Percentiles rank a stretch among this genome's conserved stretches.
Conservation (phyloP, 192 early-diverging fungal genomes). For the Fimicolochytrium jonesii region DNA sequence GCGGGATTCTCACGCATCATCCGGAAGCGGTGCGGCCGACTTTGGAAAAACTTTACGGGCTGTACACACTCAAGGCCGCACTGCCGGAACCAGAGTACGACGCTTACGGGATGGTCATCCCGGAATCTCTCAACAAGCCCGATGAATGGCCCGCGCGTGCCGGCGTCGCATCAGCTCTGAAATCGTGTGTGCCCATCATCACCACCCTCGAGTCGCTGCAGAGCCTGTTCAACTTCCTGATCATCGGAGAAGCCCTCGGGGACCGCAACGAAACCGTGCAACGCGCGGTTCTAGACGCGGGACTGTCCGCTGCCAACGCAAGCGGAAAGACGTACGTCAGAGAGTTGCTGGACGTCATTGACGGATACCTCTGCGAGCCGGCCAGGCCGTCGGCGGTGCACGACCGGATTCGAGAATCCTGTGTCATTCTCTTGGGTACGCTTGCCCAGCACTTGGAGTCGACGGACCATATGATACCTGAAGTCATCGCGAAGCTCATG, state of each 20-base stretch:
- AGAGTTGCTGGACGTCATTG: slow-evolving; percentile 71
- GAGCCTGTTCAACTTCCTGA: slow-evolving; percentile 70
- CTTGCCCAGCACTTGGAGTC: slow-evolving; percentile 81
- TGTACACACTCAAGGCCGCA: slow-evolving; percentile 54
- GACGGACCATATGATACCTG: slow-evolving; percentile 67
- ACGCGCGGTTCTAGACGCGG: slow-evolving; percentile 79
- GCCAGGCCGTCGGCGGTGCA: slow-evolving; percentile 67
- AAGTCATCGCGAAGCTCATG: slow-evolving; percentile 81
- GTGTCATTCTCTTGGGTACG: slow-evolving; percentile 88
- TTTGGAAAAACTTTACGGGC: slow-evolving; percentile 52
- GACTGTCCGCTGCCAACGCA: slow-evolving; percentile 67
- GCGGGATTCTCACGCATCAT: slow-evolving; percentile 53
- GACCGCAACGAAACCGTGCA: slow-evolving; percentile 78
- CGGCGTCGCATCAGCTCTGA: slow-evolving; percentile 76
- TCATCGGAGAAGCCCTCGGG: slow-evolving; percentile 78
- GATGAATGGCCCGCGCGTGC: slow-evolving; percentile 79
- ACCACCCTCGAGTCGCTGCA: slow-evolving; percentile 45
- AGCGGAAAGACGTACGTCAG: slow-evolving; percentile 66
- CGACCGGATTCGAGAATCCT: slow-evolving; percentile 86
- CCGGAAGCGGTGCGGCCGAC: slow-evolving; percentile 50
- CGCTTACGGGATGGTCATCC: slow-evolving; percentile 83
- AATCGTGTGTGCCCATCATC: slow-evolving; percentile 61
- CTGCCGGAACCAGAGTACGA: slow-evolving; percentile 85
- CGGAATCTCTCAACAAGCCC: slow-evolving; percentile 71
- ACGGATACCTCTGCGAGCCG: slow-evolving; percentile 69